Conservation (phyloP, 2,329 filamentous ascomycete species). For the Venturia pyrina region DNA sequence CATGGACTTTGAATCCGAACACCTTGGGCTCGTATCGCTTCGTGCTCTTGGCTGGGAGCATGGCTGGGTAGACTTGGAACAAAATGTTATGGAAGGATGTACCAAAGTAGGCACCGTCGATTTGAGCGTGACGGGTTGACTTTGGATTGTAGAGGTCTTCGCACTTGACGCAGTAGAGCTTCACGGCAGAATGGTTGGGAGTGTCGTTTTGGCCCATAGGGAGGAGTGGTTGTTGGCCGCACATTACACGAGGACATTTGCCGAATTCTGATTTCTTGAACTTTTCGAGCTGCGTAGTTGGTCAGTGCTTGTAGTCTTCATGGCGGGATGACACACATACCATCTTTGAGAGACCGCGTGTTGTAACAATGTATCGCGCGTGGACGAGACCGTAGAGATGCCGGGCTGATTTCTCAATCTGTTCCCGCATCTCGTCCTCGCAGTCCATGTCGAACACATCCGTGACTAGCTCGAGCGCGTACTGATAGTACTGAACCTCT, state of each 20-base stretch:
- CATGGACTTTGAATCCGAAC: conserved; percentile 94
- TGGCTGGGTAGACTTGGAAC: conserved; percentile 91
- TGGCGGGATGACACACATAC: conserved; percentile 39
- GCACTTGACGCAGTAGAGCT: conserved; percentile 93
- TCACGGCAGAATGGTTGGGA: conserved; percentile 79
- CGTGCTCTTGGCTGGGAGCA: conserved; percentile 76
- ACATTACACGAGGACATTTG: conserved; percentile 94
- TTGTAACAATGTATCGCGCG: conserved; percentile 93
- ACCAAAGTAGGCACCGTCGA: conserved; percentile 97
- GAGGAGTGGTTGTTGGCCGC: conserved; percentile 82
- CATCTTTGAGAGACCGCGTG: conserved; percentile 90
- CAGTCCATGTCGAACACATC: conserved; percentile 98
- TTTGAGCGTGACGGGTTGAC: conserved; percentile 85
- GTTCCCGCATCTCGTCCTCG: conserved; percentile 95
- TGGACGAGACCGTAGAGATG: conserved; percentile 95
- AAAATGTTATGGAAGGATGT: conserved; percentile 98
- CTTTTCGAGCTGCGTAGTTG: conserved; percentile 73
- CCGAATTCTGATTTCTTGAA: conserved; percentile 98
- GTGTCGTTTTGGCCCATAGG: conserved; percentile 92
- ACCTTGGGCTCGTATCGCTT: conserved; percentile 82
- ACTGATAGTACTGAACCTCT: conserved; percentile 98
- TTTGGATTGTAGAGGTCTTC: conserved; percentile 99
- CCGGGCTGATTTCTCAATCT: conserved; percentile 92
- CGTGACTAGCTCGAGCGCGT: conserved; percentile 92
- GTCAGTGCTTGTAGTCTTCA: conserved; percentile 7